A percentile compares a stretch with the other conserved stretches of the same genome.
phyloP scores from a whole-genome alignment of 2,329 filamentous ascomycete genomes.

The Pseudocercospora cruenta region DNA sequence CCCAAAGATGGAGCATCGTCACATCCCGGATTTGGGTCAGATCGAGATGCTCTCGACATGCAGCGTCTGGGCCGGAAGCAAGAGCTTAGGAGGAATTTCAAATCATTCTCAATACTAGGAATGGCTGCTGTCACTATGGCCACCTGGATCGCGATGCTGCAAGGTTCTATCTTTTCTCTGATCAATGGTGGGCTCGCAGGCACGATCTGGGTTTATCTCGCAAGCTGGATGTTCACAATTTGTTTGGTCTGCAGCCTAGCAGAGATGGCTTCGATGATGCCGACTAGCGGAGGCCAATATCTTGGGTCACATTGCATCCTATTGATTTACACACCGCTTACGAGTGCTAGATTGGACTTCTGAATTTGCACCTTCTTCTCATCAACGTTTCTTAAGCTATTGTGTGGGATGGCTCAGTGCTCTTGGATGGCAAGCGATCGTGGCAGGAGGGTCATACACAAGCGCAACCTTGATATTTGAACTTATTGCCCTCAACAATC shows the following conservation, averaged over 20 bases:
- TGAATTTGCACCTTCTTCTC: conserved; percentile 29
- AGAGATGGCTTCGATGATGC: conserved; percentile 35
- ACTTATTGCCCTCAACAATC: conserved; percentile 12
- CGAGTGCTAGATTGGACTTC: conserved; percentile 9
- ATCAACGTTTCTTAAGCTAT: conserved; percentile 25
- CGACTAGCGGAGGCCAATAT: conserved; percentile 33
- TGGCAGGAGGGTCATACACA: conserved; percentile 10
- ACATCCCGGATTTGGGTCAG: neutral
- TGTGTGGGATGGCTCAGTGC: conserved; percentile 19
- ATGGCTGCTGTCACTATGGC: conserved; percentile 20
- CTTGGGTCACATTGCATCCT: neutral
- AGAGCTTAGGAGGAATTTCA: conserved; percentile 13
- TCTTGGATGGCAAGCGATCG: conserved; percentile 19
- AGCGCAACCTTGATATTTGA: conserved; percentile 8
- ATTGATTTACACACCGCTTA: neutral
- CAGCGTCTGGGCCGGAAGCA: conserved; percentile 15
- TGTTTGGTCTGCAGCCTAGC: conserved; percentile 30
- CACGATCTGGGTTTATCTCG: conserved; percentile 25
- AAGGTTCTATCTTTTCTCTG: conserved; percentile 22
- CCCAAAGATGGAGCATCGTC: too few species aligned
- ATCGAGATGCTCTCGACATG: conserved; percentile 21
- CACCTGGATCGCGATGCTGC: conserved; percentile 31
- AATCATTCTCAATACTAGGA: conserved; percentile 14
- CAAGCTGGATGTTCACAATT: conserved; percentile 23
- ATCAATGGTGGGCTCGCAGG: conserved; percentile 32